Percentiles rank a stretch among this genome's conserved stretches.
Evolutionary conservation across 108 stramenopile species (phyloP).

Genomic region (Schizochytrium sp.): DNA sequence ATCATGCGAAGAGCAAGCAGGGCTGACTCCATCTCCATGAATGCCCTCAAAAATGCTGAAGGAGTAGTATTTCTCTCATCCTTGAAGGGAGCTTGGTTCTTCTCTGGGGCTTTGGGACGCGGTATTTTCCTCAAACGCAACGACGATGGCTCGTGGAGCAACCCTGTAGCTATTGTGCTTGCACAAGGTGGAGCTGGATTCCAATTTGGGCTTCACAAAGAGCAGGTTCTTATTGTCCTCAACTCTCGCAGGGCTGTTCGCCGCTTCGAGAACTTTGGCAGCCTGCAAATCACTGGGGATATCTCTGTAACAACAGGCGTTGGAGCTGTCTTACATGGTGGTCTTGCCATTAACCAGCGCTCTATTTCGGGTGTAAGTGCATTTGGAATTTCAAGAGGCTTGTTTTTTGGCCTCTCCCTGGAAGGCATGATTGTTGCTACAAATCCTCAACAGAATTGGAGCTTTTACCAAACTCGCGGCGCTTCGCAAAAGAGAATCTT

Average conservation of each 20-base stretch:
- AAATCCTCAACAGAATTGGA: neutral
- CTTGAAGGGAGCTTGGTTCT: conserved; percentile 34
- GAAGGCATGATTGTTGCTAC: conserved; percentile 17
- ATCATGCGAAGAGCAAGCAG: neutral
- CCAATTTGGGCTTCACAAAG: conserved; percentile 33
- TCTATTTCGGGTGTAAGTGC: neutral
- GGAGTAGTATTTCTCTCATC: conserved; percentile 23
- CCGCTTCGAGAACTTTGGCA: conserved; percentile 2
- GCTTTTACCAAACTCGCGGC: neutral
- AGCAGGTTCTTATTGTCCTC: conserved; percentile 1
- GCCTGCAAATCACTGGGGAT: conserved; percentile 11
- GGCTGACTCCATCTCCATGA: neutral
- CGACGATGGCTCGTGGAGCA: conserved; percentile 48
- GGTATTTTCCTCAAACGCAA: conserved; percentile 33
- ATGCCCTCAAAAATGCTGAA: neutral
- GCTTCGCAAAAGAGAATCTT: neutral
- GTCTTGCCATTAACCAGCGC: neutral
- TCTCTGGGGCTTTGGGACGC: conserved; percentile 40
- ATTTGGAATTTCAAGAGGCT: neutral
- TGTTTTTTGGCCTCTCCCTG: conserved; percentile 25
- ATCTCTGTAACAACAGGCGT: neutral
- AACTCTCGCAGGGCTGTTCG: neutral
- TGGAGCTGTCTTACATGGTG: neutral
- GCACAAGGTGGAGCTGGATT: conserved; percentile 23
- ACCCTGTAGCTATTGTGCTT: neutral